These are phyloP conservation scores for Pyrenochaeta sp. DNA, from an alignment of 2,329 filamentous ascomycete species.

Conservation along the genomic window DNA sequence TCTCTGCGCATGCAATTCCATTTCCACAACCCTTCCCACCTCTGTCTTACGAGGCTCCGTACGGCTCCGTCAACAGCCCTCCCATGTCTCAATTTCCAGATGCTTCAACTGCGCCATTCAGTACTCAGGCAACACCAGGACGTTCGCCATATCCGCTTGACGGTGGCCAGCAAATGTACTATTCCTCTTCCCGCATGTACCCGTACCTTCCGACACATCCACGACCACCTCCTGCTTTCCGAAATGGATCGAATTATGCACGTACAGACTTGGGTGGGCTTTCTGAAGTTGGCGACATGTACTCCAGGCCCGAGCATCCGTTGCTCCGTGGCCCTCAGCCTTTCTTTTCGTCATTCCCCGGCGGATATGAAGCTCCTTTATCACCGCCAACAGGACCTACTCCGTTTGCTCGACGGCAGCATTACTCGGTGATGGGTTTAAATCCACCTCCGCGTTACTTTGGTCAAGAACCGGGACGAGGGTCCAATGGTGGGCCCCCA, in stretches of 20 bases:
- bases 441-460: conserved; percentile 13
- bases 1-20: conserved; percentile 20
- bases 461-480: conserved; percentile 11
- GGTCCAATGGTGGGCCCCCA: conserved; percentile 6
- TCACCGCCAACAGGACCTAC: conserved; percentile 4
- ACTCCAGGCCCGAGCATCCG: conserved; percentile 10
- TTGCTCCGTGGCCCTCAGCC: conserved; percentile 12
- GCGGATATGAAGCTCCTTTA: conserved; percentile 5
- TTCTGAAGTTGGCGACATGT: conserved; percentile 9
- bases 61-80: conserved; percentile 14
- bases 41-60: conserved; percentile 16
- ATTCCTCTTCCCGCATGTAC: conserved; percentile 14
- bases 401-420: conserved; percentile 8
- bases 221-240: conserved; percentile 29
- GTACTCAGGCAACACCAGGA: conserved; percentile 14
- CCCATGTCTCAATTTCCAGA: conserved; percentile 20
- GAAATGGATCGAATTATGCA: conserved; percentile 15
- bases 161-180: conserved; percentile 19
- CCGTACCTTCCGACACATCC: conserved; percentile 14
- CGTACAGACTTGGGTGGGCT: conserved; percentile 9
- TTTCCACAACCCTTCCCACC: conserved; percentile 21
- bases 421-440: conserved; percentile 6
- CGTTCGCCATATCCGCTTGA: conserved; percentile 14
- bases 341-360: conserved; percentile 6
- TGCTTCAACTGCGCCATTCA: conserved; percentile 7